These are phyloP conservation scores for Physaria fendleri DNA, from an alignment of 345 rosid species.

Conservation along the genomic window DNA sequence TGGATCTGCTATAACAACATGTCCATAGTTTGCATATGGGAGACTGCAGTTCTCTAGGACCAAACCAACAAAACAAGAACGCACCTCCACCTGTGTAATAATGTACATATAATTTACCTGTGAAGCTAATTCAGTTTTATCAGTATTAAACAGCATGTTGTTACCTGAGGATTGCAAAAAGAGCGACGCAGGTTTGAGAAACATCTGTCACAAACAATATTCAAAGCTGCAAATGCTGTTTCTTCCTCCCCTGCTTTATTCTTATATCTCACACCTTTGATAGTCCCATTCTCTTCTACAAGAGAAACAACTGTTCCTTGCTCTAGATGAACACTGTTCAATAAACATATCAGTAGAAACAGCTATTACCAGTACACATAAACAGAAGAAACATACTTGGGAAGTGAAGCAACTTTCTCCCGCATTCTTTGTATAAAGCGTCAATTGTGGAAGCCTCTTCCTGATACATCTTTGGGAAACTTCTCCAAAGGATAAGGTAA, in stretches of 20 bases:
- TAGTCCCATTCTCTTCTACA: constrained; percentile 43
- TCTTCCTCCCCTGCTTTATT: too few relatives aligned
- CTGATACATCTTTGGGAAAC: constrained; percentile 40
- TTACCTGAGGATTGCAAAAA: too few relatives aligned
- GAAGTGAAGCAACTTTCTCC: constrained; percentile 41
- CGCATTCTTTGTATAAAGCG: constrained; percentile 51
- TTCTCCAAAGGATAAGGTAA: constrained; percentile 43
- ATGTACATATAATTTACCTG: too few relatives aligned
- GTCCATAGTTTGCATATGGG: constrained; percentile 44
- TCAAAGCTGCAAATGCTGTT: too few relatives aligned
- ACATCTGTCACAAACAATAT: too few relatives aligned
- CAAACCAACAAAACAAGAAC: constrained; percentile 45
- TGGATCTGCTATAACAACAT: constrained; percentile 47
- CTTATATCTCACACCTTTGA: constrained; percentile 50
- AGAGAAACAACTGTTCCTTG: constrained; percentile 50
- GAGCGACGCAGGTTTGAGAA: too few relatives aligned
- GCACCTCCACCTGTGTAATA: constrained; percentile 55
- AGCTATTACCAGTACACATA: too few relatives aligned
- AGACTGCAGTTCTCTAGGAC: constrained; percentile 47
- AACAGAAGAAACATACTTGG: too few relatives aligned
- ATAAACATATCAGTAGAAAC: too few relatives aligned
- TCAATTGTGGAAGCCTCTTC: constrained; percentile 51
- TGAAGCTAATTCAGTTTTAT: constrained; percentile 43
- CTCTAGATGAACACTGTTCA: constrained; percentile 41
- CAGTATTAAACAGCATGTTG: too few relatives aligned